Evolutionary conservation across 2,329 filamentous ascomycete species (phyloP).

Genomic region (Bimuria novae-zelandiae): DNA sequence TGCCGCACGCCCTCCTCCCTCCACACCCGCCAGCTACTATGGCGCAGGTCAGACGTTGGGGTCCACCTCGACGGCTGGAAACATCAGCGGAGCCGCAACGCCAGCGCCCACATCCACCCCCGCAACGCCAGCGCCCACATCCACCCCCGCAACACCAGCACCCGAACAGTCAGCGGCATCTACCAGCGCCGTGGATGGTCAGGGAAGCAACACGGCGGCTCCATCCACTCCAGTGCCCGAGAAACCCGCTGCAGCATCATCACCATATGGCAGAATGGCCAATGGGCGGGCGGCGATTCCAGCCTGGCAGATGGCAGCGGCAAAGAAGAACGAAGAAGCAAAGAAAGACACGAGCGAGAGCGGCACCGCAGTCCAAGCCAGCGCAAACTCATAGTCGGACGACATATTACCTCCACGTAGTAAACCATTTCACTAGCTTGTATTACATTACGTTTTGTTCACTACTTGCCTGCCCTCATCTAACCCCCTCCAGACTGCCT

Average conservation of each 20-base stretch:
- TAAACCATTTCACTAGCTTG: constrained; percentile 1
- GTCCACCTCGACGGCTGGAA: constrained; percentile 27
- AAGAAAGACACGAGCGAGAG: constrained; percentile 50
- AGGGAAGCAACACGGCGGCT: constrained; percentile 24
- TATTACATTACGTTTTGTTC: constrained; percentile 6
- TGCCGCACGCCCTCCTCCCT: constrained; percentile 30
- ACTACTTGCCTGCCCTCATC: too few species aligned
- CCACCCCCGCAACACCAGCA: constrained; percentile 18
- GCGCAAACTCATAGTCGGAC: constrained; percentile 27
- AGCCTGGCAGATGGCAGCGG: constrained; percentile 59
- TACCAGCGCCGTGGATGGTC: constrained; percentile 21
- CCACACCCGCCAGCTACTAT: constrained; percentile 30
- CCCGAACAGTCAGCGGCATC: constrained; percentile 26
- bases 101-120: constrained; percentile 17
- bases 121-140: constrained; percentile 13
- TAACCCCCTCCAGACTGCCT: too few species aligned
- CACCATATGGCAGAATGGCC: constrained; percentile 38
- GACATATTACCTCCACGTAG: neutral
- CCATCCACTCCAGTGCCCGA: constrained; percentile 32
- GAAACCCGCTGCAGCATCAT: constrained; percentile 28
- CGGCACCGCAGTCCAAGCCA: constrained; percentile 41
- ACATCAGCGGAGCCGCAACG: constrained; percentile 32
- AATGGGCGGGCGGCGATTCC: constrained; percentile 53
- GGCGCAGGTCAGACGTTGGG: constrained; percentile 25
- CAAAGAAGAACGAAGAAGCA: constrained; percentile 51